These are phyloP conservation scores for Ascocoryne sarcoides DNA, from an alignment of 2,329 filamentous ascomycete genomes.

Conservation along the genomic window DNA sequence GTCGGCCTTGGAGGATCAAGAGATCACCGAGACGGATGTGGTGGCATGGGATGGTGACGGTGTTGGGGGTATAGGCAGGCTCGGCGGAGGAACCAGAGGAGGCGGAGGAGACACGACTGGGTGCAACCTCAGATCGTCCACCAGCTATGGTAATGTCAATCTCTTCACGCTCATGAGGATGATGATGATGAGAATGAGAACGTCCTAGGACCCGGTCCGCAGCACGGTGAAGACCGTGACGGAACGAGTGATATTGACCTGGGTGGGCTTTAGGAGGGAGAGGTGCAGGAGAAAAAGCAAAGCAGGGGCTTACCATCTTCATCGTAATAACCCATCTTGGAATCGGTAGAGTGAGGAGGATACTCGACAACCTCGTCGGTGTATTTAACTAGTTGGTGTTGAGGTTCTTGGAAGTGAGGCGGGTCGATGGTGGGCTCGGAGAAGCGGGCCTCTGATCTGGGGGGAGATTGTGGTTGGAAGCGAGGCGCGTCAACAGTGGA, in stretches of 20 bases:
- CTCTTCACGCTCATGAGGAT: constrained; percentile 30
- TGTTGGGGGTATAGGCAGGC: constrained; percentile 50
- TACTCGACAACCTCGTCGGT: constrained; percentile 29
- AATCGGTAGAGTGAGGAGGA: constrained; percentile 19
- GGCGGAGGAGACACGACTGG: constrained; percentile 3
- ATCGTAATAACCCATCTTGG: constrained; percentile 74
- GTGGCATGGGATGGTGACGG: constrained; percentile 97
- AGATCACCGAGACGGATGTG: constrained; percentile 99
- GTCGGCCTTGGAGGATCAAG: constrained; percentile 95
- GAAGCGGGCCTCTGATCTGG: constrained; percentile 15
- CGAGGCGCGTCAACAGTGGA: constrained; percentile 26
- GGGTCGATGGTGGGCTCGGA: constrained; percentile 29
- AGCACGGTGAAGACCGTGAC: constrained; percentile 59
- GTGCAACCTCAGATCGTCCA: constrained; percentile 8
- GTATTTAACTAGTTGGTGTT: constrained; percentile 10
- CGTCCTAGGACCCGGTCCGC: constrained; percentile 53
- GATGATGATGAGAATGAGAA: constrained; percentile 45
- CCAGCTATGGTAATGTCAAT: constrained; percentile 24
- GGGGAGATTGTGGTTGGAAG: constrained; percentile 7
- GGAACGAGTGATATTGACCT: constrained; percentile 66
- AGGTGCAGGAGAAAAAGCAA: constrained; percentile 1
- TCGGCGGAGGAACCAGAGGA: constrained; percentile 14
- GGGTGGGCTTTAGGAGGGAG: constrained; percentile 20
- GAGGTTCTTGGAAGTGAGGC: constrained; percentile 22
- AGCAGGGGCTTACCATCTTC: constrained; percentile 41